Conservation (phyloP, 2,329 filamentous ascomycete genomes). For the Zasmidium cellare region DNA sequence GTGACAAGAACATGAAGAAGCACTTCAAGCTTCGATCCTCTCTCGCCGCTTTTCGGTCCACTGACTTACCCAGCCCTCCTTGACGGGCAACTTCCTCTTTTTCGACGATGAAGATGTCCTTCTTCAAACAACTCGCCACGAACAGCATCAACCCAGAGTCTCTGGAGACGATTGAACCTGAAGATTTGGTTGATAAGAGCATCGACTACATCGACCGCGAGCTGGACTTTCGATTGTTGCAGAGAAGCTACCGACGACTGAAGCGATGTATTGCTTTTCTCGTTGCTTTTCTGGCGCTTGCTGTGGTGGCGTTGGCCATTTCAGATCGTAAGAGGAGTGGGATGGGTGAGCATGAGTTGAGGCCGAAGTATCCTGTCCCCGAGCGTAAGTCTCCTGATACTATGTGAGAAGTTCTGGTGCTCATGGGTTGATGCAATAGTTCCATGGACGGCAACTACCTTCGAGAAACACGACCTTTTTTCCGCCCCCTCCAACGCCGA, state of each 20-base stretch:
- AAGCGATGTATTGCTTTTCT: neutral
- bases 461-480: conserved; percentile 28
- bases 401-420: neutral
- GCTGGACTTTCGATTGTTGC: neutral
- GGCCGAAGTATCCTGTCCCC: neutral
- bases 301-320: neutral
- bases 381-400: neutral
- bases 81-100: no score
- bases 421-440: neutral
- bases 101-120: no score
- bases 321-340: neutral
- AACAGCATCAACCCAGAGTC: neutral
- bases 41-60: no score
- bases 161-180: neutral
- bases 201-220: neutral
- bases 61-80: no score
- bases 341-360: neutral
- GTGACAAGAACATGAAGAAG: neutral
- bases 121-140: neutral
- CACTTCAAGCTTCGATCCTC: no score
- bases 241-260: neutral
- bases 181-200: neutral
- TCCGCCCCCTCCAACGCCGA: conserved; percentile 23
- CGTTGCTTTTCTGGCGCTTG: neutral
- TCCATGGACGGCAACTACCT: conserved; percentile 17